Conservation (phyloP, 345 rosid genomes). For the Linum lewisii region DNA sequence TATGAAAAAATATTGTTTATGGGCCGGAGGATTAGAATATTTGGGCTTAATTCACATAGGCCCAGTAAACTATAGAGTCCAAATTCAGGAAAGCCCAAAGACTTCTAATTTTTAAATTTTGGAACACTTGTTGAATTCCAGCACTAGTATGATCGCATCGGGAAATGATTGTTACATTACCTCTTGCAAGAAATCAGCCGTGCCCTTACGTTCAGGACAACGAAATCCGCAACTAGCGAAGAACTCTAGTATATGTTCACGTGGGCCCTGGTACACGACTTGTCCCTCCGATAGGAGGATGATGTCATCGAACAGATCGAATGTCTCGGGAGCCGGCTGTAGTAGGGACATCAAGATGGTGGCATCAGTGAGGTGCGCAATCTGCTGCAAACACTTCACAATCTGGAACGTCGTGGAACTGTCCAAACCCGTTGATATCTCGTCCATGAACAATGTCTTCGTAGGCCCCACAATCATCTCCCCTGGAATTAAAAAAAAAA, state of each 20-base stretch:
- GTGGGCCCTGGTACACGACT: slow-evolving; percentile 85
- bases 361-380: slow-evolving; percentile 62
- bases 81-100: too few relatives aligned
- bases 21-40: too few relatives aligned
- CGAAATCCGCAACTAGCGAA: slow-evolving; percentile 61
- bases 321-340: slow-evolving; percentile 93
- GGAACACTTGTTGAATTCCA: too few relatives aligned
- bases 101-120: too few relatives aligned
- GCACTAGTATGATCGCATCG: too few relatives aligned
- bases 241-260: slow-evolving; percentile 48
- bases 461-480: slow-evolving; percentile 98
- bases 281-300: slow-evolving; percentile 70
- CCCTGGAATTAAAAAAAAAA: too few relatives aligned
- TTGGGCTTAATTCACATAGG: background rate
- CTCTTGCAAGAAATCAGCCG: slow-evolving; percentile 94
- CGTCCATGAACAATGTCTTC: slow-evolving; percentile 85
- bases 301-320: slow-evolving; percentile 78
- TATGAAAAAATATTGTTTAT: background rate
- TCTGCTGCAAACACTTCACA: slow-evolving; percentile 76
- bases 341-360: slow-evolving; percentile 72
- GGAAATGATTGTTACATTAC: slow-evolving; percentile 18
- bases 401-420: slow-evolving; percentile 88
- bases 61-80: too few relatives aligned
- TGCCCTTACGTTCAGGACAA: slow-evolving; percentile 80
- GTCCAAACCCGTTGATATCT: slow-evolving; percentile 89